Evolutionary conservation across 331 rosid species (phyloP).

Genomic region (Ulmus americana): DNA sequence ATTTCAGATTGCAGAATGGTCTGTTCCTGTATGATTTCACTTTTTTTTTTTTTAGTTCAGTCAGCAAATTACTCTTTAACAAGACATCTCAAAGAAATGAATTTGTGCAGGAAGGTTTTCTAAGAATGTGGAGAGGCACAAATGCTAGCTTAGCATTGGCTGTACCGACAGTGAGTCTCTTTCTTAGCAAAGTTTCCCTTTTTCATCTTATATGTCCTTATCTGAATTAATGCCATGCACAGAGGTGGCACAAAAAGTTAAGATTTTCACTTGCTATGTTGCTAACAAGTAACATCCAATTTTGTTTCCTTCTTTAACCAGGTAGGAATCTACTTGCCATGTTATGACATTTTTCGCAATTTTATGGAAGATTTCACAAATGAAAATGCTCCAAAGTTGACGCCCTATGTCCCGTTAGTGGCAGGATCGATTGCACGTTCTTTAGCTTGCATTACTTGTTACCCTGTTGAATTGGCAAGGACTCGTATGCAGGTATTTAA

Average conservation of each 20-base stretch:
- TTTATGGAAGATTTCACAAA: slow-evolving; percentile 58
- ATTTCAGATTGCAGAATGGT: slow-evolving; percentile 1
- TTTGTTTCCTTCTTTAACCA: slow-evolving; percentile 28
- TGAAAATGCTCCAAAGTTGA: slow-evolving; percentile 57
- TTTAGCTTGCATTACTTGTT: slow-evolving; percentile 79
- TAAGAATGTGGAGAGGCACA: slow-evolving; percentile 91
- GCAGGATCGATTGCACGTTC: slow-evolving; percentile 91
- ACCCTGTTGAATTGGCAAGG: slow-evolving; percentile 87
- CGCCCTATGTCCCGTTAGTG: slow-evolving; percentile 81
- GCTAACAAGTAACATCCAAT: slow-evolving; percentile 17
- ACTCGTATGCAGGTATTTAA: slow-evolving; percentile 89
- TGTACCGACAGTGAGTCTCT: slow-evolving; percentile 78
- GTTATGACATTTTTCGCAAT: slow-evolving; percentile 81
- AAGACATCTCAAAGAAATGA: slow-evolving; percentile 35
- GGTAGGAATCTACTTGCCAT: slow-evolving; percentile 98
- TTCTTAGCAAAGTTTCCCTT: slow-evolving; percentile 7
- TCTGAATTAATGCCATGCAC: slow-evolving; percentile 1
- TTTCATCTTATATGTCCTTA: slow-evolving; percentile 11
- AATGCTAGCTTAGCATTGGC: slow-evolving; percentile 85
- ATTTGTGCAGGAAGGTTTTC: slow-evolving; percentile 85
- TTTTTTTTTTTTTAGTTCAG: background rate
- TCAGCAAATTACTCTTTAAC: slow-evolving; percentile 13
- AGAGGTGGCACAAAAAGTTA: slow-evolving; percentile 1
- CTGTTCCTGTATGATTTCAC: background rate
- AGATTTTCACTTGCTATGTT: slow-evolving; percentile 14